Evolutionary conservation across 139 green algal genomes (phyloP).

Genomic region (Asterochloris erici): DNA sequence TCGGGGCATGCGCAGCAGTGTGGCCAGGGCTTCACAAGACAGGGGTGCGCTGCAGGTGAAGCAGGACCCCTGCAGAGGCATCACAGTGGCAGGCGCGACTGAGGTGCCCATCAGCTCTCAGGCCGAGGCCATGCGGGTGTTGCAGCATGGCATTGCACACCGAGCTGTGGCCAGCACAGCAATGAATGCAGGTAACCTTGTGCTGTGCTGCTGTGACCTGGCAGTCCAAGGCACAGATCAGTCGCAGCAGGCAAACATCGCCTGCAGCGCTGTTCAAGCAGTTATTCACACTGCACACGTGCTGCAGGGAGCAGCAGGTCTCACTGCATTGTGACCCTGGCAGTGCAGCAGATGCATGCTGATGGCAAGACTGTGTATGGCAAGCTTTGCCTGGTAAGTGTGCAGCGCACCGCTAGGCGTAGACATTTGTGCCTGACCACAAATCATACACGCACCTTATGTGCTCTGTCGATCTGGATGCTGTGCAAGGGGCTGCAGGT

Average conservation of each 20-base stretch:
- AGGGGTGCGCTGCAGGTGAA: conserved; percentile 2
- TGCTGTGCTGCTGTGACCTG: not conserved
- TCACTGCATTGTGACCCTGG: conserved; percentile 71
- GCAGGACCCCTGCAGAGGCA: conserved; percentile 21
- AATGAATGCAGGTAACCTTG: conserved; percentile 46
- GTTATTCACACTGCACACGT: not conserved
- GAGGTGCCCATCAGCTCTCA: conserved; percentile 48
- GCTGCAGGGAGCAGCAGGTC: conserved; percentile 48
- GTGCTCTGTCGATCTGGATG: too few species aligned
- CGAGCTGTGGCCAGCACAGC: conserved; percentile 46
- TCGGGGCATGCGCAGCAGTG: too few species aligned
- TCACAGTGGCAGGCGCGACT: conserved; percentile 34
- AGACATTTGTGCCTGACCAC: too few species aligned
- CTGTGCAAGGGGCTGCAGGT: conserved; percentile 18
- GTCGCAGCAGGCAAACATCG: not conserved
- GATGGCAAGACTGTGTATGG: conserved; percentile 42
- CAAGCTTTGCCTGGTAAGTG: conserved; percentile 67
- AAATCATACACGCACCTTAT: too few species aligned
- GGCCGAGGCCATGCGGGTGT: conserved; percentile 50
- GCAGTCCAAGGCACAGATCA: not conserved
- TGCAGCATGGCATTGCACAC: conserved; percentile 43
- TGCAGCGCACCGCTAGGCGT: not conserved
- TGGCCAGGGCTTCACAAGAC: not conserved
- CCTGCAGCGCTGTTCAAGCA: not conserved
- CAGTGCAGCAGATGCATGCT: conserved; percentile 38